Base-by-base conservation (phyloP, 495 filamentous ascomycete genomes). In the Podospora conica region DNA sequence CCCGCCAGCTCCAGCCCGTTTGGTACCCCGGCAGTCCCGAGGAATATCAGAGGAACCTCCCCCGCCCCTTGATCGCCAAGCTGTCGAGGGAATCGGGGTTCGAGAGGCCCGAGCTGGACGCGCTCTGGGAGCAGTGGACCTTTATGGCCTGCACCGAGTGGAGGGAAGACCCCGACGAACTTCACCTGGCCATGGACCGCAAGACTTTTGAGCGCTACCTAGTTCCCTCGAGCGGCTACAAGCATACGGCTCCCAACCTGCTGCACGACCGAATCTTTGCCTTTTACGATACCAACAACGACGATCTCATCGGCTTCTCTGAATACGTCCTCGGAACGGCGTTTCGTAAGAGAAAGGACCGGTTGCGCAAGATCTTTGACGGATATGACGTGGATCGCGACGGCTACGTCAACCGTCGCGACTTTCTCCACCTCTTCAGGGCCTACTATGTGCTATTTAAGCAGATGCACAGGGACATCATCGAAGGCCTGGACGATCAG, bases 241-340 rank as follows among this genome's bases (percentile, higher is more conserved):
- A 88, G 29, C 88, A 90, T 15, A 86, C 89, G 10, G 84, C 90
- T 6, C 92, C 94, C 6, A 97, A 94, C 75, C 82, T 97, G 3
- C 90, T 98, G 55, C 93, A 96, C 71, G 93, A 98, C 78, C 89
- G 95, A 64, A 91, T 96, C 85, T 99, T 99, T 78, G 86, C 90
- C 31, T 97, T 97, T 75, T 99, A 96, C 75, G 96, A 98, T 71
- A 90, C 87, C 53, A 91, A 98, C 71, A 82, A 85, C 31, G 91
- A 98, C 71, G 91, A 89, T 9, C 78, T 96, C 10, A 96, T 99
- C 70, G 90, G 91, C n/a, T 97, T 98, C 69, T 86, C 90, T 61
- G 96, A 98, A 70, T 98, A 97, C 73, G 74, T 96, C 25, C 85
- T 86, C 48, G 95, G 90, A 1, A 82, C 96, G n/a, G 87, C 91